Conservation (phyloP, 2,329 filamentous ascomycete genomes). For the Botrytis pseudocinerea region DNA sequence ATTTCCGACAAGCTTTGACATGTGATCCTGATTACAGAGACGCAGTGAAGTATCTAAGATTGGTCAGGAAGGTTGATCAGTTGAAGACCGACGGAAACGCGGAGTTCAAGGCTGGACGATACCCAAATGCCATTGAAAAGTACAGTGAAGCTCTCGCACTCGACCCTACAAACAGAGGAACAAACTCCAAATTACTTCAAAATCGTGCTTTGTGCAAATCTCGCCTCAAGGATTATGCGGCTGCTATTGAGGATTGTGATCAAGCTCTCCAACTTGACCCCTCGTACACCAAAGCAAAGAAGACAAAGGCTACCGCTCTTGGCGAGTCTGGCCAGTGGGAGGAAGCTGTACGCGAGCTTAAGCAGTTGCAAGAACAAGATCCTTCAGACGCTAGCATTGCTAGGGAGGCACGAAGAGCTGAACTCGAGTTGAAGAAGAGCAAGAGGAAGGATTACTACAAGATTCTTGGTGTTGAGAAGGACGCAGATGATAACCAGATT, state of each 20-base stretch:
- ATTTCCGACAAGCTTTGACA: conserved; percentile 84
- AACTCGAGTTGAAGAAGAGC: conserved; percentile 96
- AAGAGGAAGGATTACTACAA: conserved; percentile 99
- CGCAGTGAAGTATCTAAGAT: conserved; percentile 83
- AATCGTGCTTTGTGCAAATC: conserved; percentile 86
- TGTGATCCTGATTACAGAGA: conserved; percentile 91
- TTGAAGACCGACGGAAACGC: conserved; percentile 93
- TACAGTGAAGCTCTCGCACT: conserved; percentile 82
- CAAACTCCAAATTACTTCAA: conserved; percentile 91
- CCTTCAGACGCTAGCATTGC: conserved; percentile 77
- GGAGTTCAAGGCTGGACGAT: conserved; percentile 83
- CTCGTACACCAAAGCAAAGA: conserved; percentile 83
- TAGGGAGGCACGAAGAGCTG: conserved; percentile 85
- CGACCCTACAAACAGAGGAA: conserved; percentile 85
- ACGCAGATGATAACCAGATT: conserved; percentile 79
- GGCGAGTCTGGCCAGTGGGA: conserved; percentile 89
- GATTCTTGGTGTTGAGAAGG: conserved; percentile 86
- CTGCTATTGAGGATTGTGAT: conserved; percentile 83
- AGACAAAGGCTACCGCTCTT: conserved; percentile 88
- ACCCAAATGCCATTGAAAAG: conserved; percentile 77
- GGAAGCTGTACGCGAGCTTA: conserved; percentile 84
- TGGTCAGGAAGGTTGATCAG: conserved; percentile 86
- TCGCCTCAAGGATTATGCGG: conserved; percentile 79
- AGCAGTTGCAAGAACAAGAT: conserved; percentile 78
- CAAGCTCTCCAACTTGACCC: conserved; percentile 80